Conservation (phyloP, 202 grass and related monocot genomes). For the Elaeis oleifera region DNA sequence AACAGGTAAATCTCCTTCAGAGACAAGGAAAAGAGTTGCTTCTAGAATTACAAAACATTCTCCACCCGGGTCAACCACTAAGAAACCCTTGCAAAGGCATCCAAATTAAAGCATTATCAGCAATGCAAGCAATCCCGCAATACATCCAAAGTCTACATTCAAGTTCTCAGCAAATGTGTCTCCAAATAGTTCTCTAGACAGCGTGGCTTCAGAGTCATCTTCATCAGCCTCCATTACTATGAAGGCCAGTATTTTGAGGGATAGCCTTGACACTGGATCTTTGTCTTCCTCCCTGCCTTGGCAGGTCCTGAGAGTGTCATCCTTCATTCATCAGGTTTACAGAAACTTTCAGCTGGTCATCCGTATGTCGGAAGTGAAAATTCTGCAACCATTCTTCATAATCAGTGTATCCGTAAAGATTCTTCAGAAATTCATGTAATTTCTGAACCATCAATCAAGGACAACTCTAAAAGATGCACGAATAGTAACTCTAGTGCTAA, state of each 20-base stretch:
- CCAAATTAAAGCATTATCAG: background rate
- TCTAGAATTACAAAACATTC: background rate
- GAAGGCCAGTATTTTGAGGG: background rate
- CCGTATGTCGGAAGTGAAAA: background rate
- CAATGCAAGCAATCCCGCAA: background rate
- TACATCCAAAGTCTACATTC: constrained; percentile 1
- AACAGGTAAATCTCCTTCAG: background rate
- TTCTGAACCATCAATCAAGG: no score
- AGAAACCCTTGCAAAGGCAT: background rate
- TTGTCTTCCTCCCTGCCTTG: background rate
- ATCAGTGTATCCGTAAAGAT: background rate
- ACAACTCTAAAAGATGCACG: background rate
- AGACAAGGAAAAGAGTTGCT: background rate
- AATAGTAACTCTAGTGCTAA: background rate
- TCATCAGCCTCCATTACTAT: background rate
- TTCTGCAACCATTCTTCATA: background rate
- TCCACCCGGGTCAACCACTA: background rate
- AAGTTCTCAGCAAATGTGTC: background rate
- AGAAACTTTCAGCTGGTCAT: background rate
- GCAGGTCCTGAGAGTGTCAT: background rate
- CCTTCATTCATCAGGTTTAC: background rate
- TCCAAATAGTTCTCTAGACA: constrained; percentile 13
- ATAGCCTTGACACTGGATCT: background rate
- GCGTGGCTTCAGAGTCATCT: constrained; percentile 10
- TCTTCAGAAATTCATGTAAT: background rate